These are phyloP conservation scores for Yamadazyma siamensis DNA, from an alignment of 1,139 yeast genomes.

Conservation along the genomic window DNA sequence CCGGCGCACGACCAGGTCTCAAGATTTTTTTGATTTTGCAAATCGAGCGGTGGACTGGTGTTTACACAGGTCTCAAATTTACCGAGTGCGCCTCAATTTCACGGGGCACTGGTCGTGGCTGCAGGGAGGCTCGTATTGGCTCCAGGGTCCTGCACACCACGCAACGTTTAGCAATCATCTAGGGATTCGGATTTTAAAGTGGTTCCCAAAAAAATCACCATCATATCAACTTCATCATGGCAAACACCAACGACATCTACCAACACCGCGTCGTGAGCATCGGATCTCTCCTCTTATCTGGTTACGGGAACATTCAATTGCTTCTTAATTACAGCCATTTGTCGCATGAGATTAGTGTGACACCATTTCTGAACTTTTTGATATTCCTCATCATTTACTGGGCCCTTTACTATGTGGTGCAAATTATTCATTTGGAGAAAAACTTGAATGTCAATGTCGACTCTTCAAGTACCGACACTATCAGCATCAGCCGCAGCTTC, in stretches of 20 bases:
- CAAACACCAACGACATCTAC: slow-evolving; percentile 8
- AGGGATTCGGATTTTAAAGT: too few species aligned
- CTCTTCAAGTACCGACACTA: slow-evolving; percentile 11
- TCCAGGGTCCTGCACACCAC: too few species aligned
- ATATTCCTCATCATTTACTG: slow-evolving; percentile 55
- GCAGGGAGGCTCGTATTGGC: too few species aligned
- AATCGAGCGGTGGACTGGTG: too few species aligned
- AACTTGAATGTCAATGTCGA: slow-evolving; percentile 40
- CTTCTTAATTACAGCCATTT: slow-evolving; percentile 46
- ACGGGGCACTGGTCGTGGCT: too few species aligned
- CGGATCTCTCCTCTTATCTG: slow-evolving; percentile 49
- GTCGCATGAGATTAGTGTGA: slow-evolving; percentile 42
- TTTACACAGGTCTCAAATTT: too few species aligned
- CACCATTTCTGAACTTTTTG: slow-evolving; percentile 68
- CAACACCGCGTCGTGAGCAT: slow-evolving; percentile 44
- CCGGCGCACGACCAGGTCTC: slow-evolving; percentile 5
- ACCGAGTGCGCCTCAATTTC: too few species aligned
- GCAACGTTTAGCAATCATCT: too few species aligned
- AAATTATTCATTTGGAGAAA: slow-evolving; percentile 30
- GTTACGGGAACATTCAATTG: slow-evolving; percentile 53
- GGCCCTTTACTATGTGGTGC: slow-evolving; percentile 51
- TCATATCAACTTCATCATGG: too few species aligned
- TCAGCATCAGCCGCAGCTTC: slow-evolving; percentile 40
- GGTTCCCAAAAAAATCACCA: too few species aligned
- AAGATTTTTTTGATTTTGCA: too few species aligned